A percentile compares a stretch with the other conserved stretches of the same genome.
Evolutionary conservation across 176 grass and related monocot species (phyloP).

Genomic region (Phyllostachys edulis): DNA sequence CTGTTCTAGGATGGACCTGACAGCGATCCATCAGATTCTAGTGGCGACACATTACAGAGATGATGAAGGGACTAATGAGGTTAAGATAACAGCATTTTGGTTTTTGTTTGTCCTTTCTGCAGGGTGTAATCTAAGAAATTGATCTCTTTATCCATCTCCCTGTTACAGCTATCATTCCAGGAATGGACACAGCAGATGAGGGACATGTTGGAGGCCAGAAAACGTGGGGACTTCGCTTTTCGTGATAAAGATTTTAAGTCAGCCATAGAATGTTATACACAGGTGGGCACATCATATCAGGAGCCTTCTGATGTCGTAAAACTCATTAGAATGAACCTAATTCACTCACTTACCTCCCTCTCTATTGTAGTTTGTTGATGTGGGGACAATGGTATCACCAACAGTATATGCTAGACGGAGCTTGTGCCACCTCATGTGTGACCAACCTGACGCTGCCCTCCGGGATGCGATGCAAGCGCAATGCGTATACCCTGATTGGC

Average conservation of each 20-base stretch:
- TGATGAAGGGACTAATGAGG: conserved; percentile 94
- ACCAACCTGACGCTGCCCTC: conserved; percentile 75
- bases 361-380: conserved; percentile 73
- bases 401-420: conserved; percentile 82
- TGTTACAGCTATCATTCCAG: conserved; percentile 87
- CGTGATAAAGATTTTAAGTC: conserved; percentile 98
- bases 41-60: conserved; percentile 80
- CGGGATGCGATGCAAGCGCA: conserved; percentile 96
- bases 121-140: background rate
- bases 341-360: background rate
- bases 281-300: conserved; percentile 40
- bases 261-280: conserved; percentile 84
- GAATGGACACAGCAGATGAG: conserved; percentile 99
- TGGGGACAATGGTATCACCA: conserved; percentile 90
- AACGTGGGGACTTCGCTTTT: conserved; percentile 82
- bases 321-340: background rate
- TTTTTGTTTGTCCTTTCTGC: background rate
- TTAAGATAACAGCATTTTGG: conserved; percentile 20
- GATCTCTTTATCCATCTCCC: background rate
- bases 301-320: background rate
- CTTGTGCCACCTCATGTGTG: conserved; percentile 86
- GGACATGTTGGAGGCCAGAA: conserved; percentile 92
- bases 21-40: conserved; percentile 92
- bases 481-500: conserved; percentile 82
- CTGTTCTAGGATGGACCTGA: conserved; percentile 89